Evolutionary conservation across 2,329 filamentous ascomycete genomes (phyloP), one percentile per base, ranked within the genome.

Genomic region (Curvularia spicifera): DNA sequence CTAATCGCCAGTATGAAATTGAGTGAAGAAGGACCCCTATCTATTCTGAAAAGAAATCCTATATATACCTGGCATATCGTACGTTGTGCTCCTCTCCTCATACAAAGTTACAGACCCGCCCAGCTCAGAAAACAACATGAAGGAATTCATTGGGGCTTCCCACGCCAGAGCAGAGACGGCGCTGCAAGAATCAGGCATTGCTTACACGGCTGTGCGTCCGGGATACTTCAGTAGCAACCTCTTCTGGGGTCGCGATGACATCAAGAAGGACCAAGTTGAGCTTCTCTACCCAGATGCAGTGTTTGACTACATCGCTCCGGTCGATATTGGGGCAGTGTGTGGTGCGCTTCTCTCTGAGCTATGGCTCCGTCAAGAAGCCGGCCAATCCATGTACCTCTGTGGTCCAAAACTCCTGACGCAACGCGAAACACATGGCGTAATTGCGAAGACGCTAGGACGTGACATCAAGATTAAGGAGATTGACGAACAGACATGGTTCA

Each of bases 141-240:
- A 52, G 9, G 46, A 60, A 1, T 35, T 50, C 2, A 47, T 53
- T 43, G 39, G 44, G 6, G 33, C 37, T 5, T 31, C 67, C 6
- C 83, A 85, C 59, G 79, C 78, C 1, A 74, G 78, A 51, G 77
- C 80, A 12, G 82, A 85, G 66, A 58, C 79, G 8, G 74, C 58
- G 24, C 69, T 84, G 26, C 69, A 77, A 3, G 76, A 80, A 4
- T 63, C 80, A 0, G 82, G 79, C 42, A 77, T 79, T 0, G 13
- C 56, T 3, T 82, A 77, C 53, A 74, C 79, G 2, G 76, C 78
- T 0, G 54, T 83, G 0, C 73, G 82, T 7, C 80, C 81, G 0
- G 80, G 71, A 1, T 74, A 53, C 9, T 85, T 84, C 58, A 77
- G 76, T 10, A 82, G 68, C 12, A 85, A 85, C 58, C 28, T 73